phyloP scores from a whole-genome alignment of 805 yeast species.

The Scheffersomyces spartinae region DNA sequence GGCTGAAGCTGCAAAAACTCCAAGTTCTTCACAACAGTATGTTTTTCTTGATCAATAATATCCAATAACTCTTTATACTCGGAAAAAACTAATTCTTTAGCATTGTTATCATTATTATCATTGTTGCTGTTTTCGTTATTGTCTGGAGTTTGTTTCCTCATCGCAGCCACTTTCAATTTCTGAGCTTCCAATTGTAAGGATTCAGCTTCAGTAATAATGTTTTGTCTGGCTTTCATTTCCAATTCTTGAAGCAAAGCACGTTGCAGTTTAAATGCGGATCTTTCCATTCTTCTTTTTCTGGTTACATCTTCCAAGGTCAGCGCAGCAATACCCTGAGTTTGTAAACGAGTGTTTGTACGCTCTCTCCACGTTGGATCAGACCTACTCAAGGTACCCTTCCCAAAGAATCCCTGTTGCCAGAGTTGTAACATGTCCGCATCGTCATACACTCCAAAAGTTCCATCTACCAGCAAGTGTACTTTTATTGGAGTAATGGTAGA shows the following conservation, averaged over 20 bases:
- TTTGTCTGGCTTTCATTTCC: slow-evolving; percentile 35
- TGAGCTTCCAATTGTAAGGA: too few relatives aligned
- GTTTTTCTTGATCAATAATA: slow-evolving; percentile 14
- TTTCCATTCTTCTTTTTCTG: slow-evolving; percentile 53
- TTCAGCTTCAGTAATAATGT: slow-evolving; percentile 14
- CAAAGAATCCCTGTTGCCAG: slow-evolving; percentile 87
- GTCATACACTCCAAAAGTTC: slow-evolving; percentile 29
- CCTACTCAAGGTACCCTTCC: slow-evolving; percentile 81
- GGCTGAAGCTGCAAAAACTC: slow-evolving; percentile 63
- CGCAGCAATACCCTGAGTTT: slow-evolving; percentile 23
- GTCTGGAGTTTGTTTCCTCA: too few relatives aligned
- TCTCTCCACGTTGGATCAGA: slow-evolving; percentile 86
- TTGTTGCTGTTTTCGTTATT: too few relatives aligned
- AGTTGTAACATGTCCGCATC: slow-evolving; percentile 39
- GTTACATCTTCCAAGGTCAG: slow-evolving; percentile 70
- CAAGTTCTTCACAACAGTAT: slow-evolving; percentile 22
- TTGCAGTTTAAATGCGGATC: slow-evolving; percentile 59
- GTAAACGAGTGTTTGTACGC: slow-evolving; percentile 49
- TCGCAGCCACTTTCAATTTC: too few relatives aligned
- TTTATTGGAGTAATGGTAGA: slow-evolving; percentile 6
- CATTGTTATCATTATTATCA: too few relatives aligned
- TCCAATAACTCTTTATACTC: too few relatives aligned
- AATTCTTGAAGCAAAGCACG: slow-evolving; percentile 40
- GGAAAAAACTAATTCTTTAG: too few relatives aligned
- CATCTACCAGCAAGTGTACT: slow-evolving; percentile 14